Evolutionary conservation across 495 filamentous ascomycete species (phyloP), one percentile per base, ranked within the genome.

Genomic region (Mytilinidion resinicola): DNA sequence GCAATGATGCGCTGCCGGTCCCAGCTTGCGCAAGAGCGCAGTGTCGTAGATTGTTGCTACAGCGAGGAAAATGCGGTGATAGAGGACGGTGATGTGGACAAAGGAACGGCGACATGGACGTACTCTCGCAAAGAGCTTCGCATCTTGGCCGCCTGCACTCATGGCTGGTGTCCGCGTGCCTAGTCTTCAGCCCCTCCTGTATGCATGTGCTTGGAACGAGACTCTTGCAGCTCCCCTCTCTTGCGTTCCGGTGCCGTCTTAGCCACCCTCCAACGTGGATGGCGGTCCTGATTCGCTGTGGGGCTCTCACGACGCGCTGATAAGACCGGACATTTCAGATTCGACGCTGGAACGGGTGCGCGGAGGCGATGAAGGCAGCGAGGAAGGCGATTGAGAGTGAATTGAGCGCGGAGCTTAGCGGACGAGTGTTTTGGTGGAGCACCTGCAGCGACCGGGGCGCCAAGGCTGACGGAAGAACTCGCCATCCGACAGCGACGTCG

Each of bases 91-190:
- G 36, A 41, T 48, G 49, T 61, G 11, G 50, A 51, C 55, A 57
- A 67, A 43, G 47, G 58, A 60, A 64, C 34, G 62, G 62, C 59
- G 38, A 50, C 35, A 49, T 53, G 55, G 53, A 88, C 90, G 73
- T 92, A 99, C 93, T 77, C 95, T 86, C 65, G 95, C 91, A 80
- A 99, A 99, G 77, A 98, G 85, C 82, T 96, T 96, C 77, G 93
- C 95, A 83, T 98, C 93, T 74, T 91, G 89, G 74, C 87, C 89
- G 73, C 82, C 79, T 55, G 86, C 81, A 77, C 83, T 86, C 85
- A 90, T 92, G 61, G 57, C 59, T 65, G 51, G 11, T 34, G 19
- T 33, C 52, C 53, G 42, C 61, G 57, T 57, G 57, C 60, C 54
- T 19, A 44, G 33, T 35, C 20, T 41, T 19, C 19, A 48, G 20